Evolutionary conservation across 2,329 filamentous ascomycete genomes (phyloP), one percentile per base, ranked within the genome.

Genomic region (Trichoderma gracile): DNA sequence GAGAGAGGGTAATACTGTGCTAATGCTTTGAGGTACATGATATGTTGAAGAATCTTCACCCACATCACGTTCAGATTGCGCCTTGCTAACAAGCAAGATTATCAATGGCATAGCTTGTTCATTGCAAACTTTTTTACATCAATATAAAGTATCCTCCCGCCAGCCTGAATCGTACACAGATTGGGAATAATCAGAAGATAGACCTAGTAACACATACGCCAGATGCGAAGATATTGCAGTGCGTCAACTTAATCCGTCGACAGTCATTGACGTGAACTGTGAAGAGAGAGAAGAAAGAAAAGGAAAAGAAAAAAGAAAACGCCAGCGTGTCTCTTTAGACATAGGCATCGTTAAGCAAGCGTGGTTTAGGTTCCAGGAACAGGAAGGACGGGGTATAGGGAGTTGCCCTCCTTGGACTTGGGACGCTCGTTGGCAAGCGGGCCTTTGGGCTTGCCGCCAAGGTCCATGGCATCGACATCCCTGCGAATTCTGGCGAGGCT

Each of bases 381-480:
- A 45, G 77, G 77, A 45, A 80, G 73, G 64, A 79, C 73, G 23
- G 78, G 78, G 65, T 80, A 80, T 15, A 80, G 72, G 43, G 76
- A 74, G 49, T 75, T 62, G 19, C 71, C 73, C 66, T 77, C 75
- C 50, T 71, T 72, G 7, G 62, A 63, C 70, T 68, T 25, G 68
- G 69, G 15, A 63, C 62, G 62, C 66, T 70, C 46, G 65, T 45
- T 74, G 71, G 57, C 67, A 68, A 15, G 66, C 17, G 72, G 65
- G 67, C 68, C 68, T 62, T 67, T 70, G 9, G 74, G 72, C 55
- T 74, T 76, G 69, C 73, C 75, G 53, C 78, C 77, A 17, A 78
- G 65, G 55, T 78, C 77, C 77, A 78, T 78, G 46, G 73, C 72
- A 21, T 78, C 75, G 7, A 63, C 55, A n/a, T 70, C 68, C 30